Evolutionary conservation across 768 basidiomycete species (phyloP).

Genomic region (Phlegmacium glaucopus): DNA sequence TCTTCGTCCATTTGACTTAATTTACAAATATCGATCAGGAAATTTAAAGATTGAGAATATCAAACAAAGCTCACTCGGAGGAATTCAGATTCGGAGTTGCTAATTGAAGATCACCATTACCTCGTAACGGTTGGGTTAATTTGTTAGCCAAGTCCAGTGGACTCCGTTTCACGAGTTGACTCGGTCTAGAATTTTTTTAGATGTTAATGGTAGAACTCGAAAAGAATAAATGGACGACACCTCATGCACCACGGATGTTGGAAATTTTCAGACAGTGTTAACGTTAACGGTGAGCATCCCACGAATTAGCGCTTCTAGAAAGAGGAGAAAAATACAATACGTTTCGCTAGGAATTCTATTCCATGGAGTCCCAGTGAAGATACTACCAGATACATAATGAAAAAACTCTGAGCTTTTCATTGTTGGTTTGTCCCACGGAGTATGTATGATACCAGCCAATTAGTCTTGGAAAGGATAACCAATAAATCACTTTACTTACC

Average conservation of each 20-base stretch:
- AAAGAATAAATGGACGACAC: slow-evolving; percentile 33
- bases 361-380: slow-evolving; percentile 82
- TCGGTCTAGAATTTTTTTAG: slow-evolving; percentile 44
- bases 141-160: slow-evolving; percentile 58
- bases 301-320: slow-evolving; percentile 61
- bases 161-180: slow-evolving; percentile 59
- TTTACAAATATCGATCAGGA: not conserved
- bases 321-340: not conserved
- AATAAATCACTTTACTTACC: slow-evolving; percentile 85
- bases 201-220: not conserved
- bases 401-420: slow-evolving; percentile 71
- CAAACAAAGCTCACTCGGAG: slow-evolving; percentile 23
- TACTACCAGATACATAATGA: slow-evolving; percentile 70
- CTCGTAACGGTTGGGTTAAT: slow-evolving; percentile 64
- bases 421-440: slow-evolving; percentile 97
- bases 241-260: slow-evolving; percentile 74
- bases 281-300: slow-evolving; percentile 68
- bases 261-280: slow-evolving; percentile 50
- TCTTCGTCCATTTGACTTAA: slow-evolving; percentile 43
- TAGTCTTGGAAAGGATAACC: not conserved
- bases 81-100: slow-evolving; percentile 52
- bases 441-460: slow-evolving; percentile 68
- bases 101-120: slow-evolving; percentile 71
- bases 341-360: slow-evolving; percentile 46
- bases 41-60: not conserved